Base-by-base conservation (phyloP, 2,329 filamentous ascomycete genomes). In the Aureobasidium namibiae region DNA sequence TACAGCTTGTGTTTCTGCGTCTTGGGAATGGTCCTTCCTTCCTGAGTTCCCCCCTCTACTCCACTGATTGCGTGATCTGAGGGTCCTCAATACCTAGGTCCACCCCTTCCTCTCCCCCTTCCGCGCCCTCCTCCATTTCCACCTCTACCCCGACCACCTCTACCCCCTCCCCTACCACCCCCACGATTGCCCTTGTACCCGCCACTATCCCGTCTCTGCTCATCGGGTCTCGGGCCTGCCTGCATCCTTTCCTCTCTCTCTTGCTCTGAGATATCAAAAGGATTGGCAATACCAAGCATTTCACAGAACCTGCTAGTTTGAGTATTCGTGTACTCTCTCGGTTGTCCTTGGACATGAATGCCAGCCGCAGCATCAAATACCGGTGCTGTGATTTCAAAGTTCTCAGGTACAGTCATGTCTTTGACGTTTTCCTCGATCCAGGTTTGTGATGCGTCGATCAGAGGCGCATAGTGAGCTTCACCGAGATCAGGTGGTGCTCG, bases 291-390 rank as follows among this genome's bases (percentile, higher is more conserved):
- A 9, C 82, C 85, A 1, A 97, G 67, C 59, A 97, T 74, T 59
- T 85, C 77, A 72, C 94, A 99, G 69, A 92, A 97, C 3, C 78
- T 74, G n/a, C 76, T 78, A 7, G 91, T 97, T 74, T 97, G 92
- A 13, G 88, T 86, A 68, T 94, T 97, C 4, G 84, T 90, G 70
- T 92, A 92, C 73, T 96, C 92, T 1, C 78, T 76, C 1, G 91
- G 90, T 70, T 85, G 81, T n/a, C 85, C 77, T 0, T 77, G 67
- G 0, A 84, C 82, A 24, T 76, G 78, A 63, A 86, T 81, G 0
- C 84, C 82, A 7, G 79, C 74, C 0, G 77, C 74, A 1, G 77
- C 74, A 44, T 85, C 78, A 63, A 91, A 88, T 2, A 85, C 77
- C 1, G 90, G 88, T 3, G 92, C 92, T 0, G 89, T 95, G 24